Evolutionary conservation across 371 early-diverging fungal species (phyloP).

Genomic region (Coemansia sp.): DNA sequence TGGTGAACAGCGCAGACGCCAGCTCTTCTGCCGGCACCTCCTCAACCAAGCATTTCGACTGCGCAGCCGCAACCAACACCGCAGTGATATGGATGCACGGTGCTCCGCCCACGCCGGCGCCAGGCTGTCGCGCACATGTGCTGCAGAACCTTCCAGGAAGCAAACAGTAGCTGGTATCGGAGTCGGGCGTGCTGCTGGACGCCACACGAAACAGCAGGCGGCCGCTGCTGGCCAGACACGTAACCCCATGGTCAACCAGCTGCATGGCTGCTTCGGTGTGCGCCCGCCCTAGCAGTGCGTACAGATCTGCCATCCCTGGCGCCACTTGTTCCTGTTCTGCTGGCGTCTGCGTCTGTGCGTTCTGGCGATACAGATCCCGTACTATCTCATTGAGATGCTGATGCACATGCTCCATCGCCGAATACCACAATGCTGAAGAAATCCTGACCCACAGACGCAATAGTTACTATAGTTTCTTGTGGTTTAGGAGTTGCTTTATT

Average conservation of each 20-base stretch:
- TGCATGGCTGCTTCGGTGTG: constrained; percentile 23
- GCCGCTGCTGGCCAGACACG: constrained; percentile 26
- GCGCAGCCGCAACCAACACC: constrained; percentile 36
- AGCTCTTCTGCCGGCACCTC: constrained; percentile 26
- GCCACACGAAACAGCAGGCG: constrained; percentile 35
- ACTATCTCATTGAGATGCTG: constrained; percentile 35
- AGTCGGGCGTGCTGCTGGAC: constrained; percentile 1
- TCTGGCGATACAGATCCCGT: constrained; percentile 24
- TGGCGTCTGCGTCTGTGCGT: not conserved
- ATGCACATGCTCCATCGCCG: constrained; percentile 38
- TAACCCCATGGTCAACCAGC: constrained; percentile 42
- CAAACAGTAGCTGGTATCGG: constrained; percentile 37
- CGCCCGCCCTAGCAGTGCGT: constrained; percentile 32
- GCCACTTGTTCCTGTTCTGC: not conserved
- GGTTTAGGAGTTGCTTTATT: not conserved
- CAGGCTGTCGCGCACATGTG: constrained; percentile 12
- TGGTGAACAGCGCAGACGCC: constrained; percentile 30
- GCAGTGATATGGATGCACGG: constrained; percentile 43
- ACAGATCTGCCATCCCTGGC: constrained; percentile 27
- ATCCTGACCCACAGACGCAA: not conserved
- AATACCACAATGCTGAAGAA: not conserved
- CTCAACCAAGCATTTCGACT: constrained; percentile 28
- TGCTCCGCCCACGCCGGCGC: constrained; percentile 9
- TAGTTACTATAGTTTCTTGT: too few species aligned
- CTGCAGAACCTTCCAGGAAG: constrained; percentile 45